Evolutionary conservation across 257 asterid species (phyloP), one percentile per base, ranked within the genome.

Genomic region (Marsdenia floribunda): DNA sequence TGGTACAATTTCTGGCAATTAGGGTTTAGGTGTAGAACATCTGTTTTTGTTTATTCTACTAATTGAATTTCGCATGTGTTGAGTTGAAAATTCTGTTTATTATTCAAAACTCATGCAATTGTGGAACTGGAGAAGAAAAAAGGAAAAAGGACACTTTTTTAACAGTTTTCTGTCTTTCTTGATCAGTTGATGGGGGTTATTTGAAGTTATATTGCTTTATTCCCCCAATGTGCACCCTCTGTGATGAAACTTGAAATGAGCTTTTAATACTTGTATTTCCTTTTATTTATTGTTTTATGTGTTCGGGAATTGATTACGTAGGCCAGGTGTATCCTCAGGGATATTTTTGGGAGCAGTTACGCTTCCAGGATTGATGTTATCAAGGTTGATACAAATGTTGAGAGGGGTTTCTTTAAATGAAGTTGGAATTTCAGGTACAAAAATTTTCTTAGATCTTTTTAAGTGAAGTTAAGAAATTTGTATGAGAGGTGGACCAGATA

Each of bases 321-420:
- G 99, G 93, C 96, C 91, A 73, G 98, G 96, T 75, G 96, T 87
- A 65, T 86, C 99, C 26, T 88, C 98, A 15, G 99, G 99, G 65
- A 85, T 92, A 82, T 75, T 92, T 76, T 79, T 95, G 75, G 96
- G 99, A 72, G 89, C 98, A 52, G 90, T 87, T 53, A 89, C 98
- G 3, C 83, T 95, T 61, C 99, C 98, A 4, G 93, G 96, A 73
- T 83, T 95, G 52, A 86, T 90, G 85, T 71, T 92, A 73, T 95
- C 98, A 24, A 87, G 84, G 77, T 83, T 95, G 86, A 79, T 95
- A 71, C 99, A 89, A 76, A 83, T 82, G 80, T 74, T 80, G 19
- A 86, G 96, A 86, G 92, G 84, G n/a, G 47, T 79, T 26, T 46
- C 90, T 29, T 74, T 70, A 59, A 72, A 80, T 42, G 85, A 86